Evolutionary conservation across 768 basidiomycete species (phyloP).

Genomic region (Coprinellus aureogranulatus): DNA sequence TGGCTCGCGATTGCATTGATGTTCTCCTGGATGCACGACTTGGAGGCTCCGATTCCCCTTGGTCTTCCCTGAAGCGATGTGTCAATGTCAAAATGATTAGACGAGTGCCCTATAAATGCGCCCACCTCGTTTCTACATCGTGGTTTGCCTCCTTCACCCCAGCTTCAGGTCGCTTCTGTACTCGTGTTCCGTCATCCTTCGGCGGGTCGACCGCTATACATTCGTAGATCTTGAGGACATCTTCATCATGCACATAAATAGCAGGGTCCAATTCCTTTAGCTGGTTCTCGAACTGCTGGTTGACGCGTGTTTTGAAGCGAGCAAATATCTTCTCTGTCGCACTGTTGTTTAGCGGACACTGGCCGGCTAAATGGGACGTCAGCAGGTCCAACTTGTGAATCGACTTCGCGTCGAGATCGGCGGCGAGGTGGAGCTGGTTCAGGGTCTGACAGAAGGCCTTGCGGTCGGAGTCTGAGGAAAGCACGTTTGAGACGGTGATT

Average conservation of each 20-base stretch:
- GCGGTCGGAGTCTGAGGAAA: slow-evolving; percentile 50
- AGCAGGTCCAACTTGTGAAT: slow-evolving; percentile 49
- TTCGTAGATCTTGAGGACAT: slow-evolving; percentile 13
- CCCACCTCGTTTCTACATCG: no score
- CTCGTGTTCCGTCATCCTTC: slow-evolving; percentile 4
- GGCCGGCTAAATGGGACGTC: slow-evolving; percentile 49
- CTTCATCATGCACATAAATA: slow-evolving; percentile 37
- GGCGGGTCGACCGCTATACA: slow-evolving; percentile 13
- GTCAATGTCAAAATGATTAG: no score
- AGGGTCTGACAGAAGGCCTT: slow-evolving; percentile 66
- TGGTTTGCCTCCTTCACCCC: no score
- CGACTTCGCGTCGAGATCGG: slow-evolving; percentile 31
- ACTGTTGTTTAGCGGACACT: slow-evolving; percentile 56
- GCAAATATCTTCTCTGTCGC: slow-evolving; percentile 53
- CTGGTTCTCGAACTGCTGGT: slow-evolving; percentile 40
- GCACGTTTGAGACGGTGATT: no score
- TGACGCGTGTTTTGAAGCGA: slow-evolving; percentile 49
- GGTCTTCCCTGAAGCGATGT: not conserved
- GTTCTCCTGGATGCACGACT: not conserved
- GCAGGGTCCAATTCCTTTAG: slow-evolving; percentile 37
- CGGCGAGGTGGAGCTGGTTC: slow-evolving; percentile 54
- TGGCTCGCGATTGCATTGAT: not conserved
- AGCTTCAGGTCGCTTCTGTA: no score
- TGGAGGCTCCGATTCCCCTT: not conserved
- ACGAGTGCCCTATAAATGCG: no score